Base-by-base conservation (phyloP, 345 rosid species). In the Anastatica hierochuntica region DNA sequence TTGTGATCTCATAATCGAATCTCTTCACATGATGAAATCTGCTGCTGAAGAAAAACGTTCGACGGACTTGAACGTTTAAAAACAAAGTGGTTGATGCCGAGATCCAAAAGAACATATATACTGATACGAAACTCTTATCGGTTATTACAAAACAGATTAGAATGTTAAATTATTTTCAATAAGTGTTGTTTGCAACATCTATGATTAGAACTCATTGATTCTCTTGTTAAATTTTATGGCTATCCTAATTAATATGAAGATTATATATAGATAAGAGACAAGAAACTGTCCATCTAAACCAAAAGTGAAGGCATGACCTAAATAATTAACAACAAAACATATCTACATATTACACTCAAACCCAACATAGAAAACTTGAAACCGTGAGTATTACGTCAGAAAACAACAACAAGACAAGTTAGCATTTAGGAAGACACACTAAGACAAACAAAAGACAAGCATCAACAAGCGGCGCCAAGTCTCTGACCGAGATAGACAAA, bases 401-500 rank as follows among this genome's bases (percentile, higher is more conserved):
- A 29, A 29, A 29, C 33, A 29, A 29, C 33, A 29, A 29, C 33
- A 29, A 5, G 5, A 29, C 33, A 29, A 29, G 33, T 29, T 8
- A 29, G 10, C 8, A 5, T 5, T 21, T 21, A 5, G 24, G 24
- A 21, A 29, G 8, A 29, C 9, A 29, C 33, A 29, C 9, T 4
- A 8, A 6, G 10, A 5, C 33, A 29, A 29, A 29, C 33, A 29
- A 29, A 29, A 8, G 33, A 8, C 6, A 42, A 6, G 18, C 43
- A 54, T 63, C 63, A 77, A 57, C 79, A 75, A 6, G 49, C 54
- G 16, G 8, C 8, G 13, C 61, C 48, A 4, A 82, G 76, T 29
- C 73, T 40, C 41, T 74, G 83, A 36, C 80, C 78, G 4, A 86
- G 55, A 64, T 80, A 72, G 15, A 80, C 85, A 8, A 80, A 77